These are phyloP conservation scores for Cercospora berteroae DNA, from an alignment of 2,329 filamentous ascomycete species.

Conservation along the genomic window DNA sequence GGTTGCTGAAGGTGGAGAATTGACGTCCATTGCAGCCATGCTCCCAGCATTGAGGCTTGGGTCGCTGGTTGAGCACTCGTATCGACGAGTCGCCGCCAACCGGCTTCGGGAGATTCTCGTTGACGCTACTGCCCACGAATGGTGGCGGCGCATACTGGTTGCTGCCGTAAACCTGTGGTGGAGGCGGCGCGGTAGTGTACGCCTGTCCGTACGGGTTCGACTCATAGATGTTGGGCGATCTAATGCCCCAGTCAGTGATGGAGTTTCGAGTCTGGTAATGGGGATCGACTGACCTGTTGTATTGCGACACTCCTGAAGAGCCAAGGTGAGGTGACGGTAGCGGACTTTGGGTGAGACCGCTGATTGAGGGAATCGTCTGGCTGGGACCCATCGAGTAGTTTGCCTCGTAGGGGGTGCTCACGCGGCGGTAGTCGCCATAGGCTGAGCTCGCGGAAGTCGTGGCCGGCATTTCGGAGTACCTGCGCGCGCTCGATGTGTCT, in stretches of 20 bases:
- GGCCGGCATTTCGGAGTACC: slow-evolving; percentile 32
- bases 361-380: slow-evolving; percentile 36
- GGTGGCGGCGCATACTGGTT: slow-evolving; percentile 30
- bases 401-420: slow-evolving; percentile 34
- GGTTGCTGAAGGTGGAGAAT: slow-evolving; percentile 95
- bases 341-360: slow-evolving; percentile 37
- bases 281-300: slow-evolving; percentile 28
- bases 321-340: slow-evolving; percentile 34
- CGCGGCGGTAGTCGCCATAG: slow-evolving; percentile 32
- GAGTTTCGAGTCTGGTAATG: not conserved
- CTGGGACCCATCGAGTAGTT: slow-evolving; percentile 32
- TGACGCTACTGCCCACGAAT: slow-evolving; percentile 27
- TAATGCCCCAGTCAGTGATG: slow-evolving; percentile 12
- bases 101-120: slow-evolving; percentile 28
- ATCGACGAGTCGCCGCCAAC: slow-evolving; percentile 31
- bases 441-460: slow-evolving; percentile 21
- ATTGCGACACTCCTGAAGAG: slow-evolving; percentile 29
- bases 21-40: slow-evolving; percentile 94
- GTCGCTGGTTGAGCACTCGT: slow-evolving; percentile 45
- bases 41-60: slow-evolving; percentile 96
- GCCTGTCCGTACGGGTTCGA: slow-evolving; percentile 31
- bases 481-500: slow-evolving; percentile 24
- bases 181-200: slow-evolving; percentile 29
- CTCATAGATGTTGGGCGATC: slow-evolving; percentile 36
- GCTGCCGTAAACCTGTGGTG: slow-evolving; percentile 28